Conservation (phyloP, 768 basidiomycete species). For the Crucibulum laeve region DNA sequence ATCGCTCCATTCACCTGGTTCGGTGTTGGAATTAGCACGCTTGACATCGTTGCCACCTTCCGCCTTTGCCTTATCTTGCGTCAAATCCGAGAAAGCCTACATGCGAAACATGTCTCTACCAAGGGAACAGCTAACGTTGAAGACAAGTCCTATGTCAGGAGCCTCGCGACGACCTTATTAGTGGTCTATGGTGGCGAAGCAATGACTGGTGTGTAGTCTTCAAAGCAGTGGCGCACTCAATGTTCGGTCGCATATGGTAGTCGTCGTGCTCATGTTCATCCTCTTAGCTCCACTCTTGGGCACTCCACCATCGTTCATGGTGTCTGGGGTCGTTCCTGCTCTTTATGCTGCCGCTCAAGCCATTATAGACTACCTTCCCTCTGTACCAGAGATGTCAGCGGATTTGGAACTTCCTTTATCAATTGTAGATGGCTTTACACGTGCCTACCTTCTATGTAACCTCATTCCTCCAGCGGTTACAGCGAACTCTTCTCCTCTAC, state of each 20-base stretch:
- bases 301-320: constrained; percentile 72
- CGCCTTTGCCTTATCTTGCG: constrained; percentile 68
- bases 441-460: constrained; percentile 74
- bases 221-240: too few species aligned
- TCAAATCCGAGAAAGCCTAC: constrained; percentile 53
- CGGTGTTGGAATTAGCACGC: constrained; percentile 50
- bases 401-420: constrained; percentile 68
- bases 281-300: constrained; percentile 63
- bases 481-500: constrained; percentile 38
- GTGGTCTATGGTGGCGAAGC: constrained; percentile 83
- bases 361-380: constrained; percentile 56
- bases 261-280: constrained; percentile 5
- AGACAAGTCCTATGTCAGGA: constrained; percentile 52
- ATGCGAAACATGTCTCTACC: constrained; percentile 37
- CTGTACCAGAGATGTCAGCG: constrained; percentile 45
- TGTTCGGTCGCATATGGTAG: too few species aligned
- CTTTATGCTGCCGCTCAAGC: constrained; percentile 62
- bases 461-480: constrained; percentile 70
- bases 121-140: constrained; percentile 36
- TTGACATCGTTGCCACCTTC: constrained; percentile 65
- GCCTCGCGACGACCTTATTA: constrained; percentile 50
- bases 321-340: constrained; percentile 60
- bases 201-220: constrained; percentile 44
- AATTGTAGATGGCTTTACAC: constrained; percentile 72
- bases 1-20: constrained; percentile 68